Conservation (phyloP, 1,284 basidiomycete species). For the Anthracocystis panici-leucophaei region DNA sequence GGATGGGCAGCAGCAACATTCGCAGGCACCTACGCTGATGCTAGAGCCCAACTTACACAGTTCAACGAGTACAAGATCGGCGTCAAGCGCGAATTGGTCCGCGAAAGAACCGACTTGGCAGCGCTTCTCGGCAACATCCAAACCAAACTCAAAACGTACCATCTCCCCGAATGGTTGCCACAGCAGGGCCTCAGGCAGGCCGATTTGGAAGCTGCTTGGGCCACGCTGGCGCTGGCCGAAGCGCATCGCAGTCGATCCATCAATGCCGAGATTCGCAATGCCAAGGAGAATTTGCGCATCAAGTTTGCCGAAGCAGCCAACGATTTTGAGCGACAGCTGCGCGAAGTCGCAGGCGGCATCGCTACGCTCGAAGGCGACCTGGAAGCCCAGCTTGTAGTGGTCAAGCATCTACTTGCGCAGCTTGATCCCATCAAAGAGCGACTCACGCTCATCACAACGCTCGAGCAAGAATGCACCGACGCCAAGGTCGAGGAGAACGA, state of each 20-base stretch:
- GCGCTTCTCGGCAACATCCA: conserved; percentile 92
- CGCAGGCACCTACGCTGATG: conserved; percentile 77
- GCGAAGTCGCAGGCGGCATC: conserved; percentile 51
- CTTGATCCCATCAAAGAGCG: conserved; percentile 50
- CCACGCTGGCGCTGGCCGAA: conserved; percentile 79
- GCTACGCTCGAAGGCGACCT: conserved; percentile 57
- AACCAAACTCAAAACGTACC: conserved; percentile 92
- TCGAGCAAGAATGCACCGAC: conserved; percentile 77
- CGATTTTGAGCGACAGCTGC: conserved; percentile 76
- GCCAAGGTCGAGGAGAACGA: conserved; percentile 98
- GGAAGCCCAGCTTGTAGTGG: conserved; percentile 47
- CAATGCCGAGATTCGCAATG: conserved; percentile 84
- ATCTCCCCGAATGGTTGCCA: conserved; percentile 69
- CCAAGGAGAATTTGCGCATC: conserved; percentile 79
- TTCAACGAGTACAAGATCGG: conserved; percentile 88
- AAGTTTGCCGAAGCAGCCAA: conserved; percentile 87
- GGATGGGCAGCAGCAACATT: conserved; percentile 57
- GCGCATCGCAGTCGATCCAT: conserved; percentile 83
- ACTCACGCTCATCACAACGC: conserved; percentile 33
- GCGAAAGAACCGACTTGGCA: conserved; percentile 87
- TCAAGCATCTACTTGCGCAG: conserved; percentile 41
- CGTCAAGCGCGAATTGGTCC: conserved; percentile 86
- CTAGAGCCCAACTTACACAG: conserved; percentile 79
- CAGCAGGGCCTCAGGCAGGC: conserved; percentile 64
- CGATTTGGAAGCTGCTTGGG: conserved; percentile 87